These are phyloP conservation scores for Suzukiozyma palmioleophila DNA, from an alignment of 1,139 yeast species.

Conservation along the genomic window DNA sequence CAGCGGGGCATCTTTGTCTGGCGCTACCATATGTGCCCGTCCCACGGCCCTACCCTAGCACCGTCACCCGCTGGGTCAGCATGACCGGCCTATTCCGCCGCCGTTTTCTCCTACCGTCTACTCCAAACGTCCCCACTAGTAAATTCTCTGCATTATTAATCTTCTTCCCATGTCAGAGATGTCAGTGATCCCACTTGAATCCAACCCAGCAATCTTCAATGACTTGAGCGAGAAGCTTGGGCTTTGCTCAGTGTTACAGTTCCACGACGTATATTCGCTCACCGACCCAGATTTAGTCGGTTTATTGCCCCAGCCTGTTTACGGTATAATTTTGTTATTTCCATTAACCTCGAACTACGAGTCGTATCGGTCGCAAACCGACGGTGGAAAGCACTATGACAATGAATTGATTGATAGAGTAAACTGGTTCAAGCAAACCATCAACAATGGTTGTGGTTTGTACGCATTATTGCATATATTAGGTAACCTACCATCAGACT, in stretches of 20 bases:
- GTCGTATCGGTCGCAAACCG: constrained; percentile 34
- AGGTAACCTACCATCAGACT: constrained; percentile 54
- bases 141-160: too few species aligned
- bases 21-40: too few species aligned
- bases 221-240: constrained; percentile 67
- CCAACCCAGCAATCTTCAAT: constrained; percentile 85
- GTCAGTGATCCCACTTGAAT: constrained; percentile 78
- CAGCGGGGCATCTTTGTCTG: too few species aligned
- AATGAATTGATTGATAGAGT: constrained; percentile 20
- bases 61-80: too few species aligned
- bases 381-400: constrained; percentile 17
- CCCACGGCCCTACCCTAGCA: too few species aligned
- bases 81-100: too few species aligned
- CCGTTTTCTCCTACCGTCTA: too few species aligned
- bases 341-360: constrained; percentile 72
- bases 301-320: constrained; percentile 77
- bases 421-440: constrained; percentile 78
- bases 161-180: constrained; percentile 8
- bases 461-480: constrained; percentile 80
- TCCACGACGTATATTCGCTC: constrained; percentile 79
- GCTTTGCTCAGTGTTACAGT: constrained; percentile 52
- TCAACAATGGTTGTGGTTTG: constrained; percentile 89
- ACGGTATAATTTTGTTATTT: constrained; percentile 71
- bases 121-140: too few species aligned
- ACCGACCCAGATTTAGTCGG: constrained; percentile 75